Evolutionary conservation across 2,329 filamentous ascomycete species (phyloP), one percentile per base, ranked within the genome.

Genomic region (Colletotrichum musicola): DNA sequence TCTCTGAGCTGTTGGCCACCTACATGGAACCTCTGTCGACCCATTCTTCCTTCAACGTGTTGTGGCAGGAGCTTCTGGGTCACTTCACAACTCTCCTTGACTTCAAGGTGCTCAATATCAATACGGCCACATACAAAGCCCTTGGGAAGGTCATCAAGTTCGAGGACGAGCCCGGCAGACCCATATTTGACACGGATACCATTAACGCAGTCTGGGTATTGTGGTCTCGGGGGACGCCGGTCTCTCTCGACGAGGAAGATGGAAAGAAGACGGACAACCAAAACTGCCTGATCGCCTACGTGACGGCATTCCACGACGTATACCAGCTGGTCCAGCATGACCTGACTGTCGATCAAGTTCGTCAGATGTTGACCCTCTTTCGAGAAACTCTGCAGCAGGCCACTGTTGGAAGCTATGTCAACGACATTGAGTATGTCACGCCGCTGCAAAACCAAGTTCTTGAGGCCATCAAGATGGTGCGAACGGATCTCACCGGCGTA

Each of bases 241-340:
- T 79, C 13, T 75, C 79, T 18, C 75, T 81, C 14, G 81, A 85
- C 46, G 71, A 71, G 30, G 72, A 71, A 13, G 68, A 59, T 12
- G 72, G 71, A 12, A 84, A 84, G 57, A 79, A 83, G 0, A 81
- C 81, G 2, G 87, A 92, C 70, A 97, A 96, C 72, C 93, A 97
- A 76, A 90, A 91, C 64, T 94, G 93, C 12, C 87, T 95, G n/a
- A 82, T 93, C 35, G 92, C 94, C n/a, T 98, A 97, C 80, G 88
- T 96, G 1, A 86, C 90, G 22, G 87, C 92, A 1, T 87, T 96
- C 47, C 84, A 89, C 64, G 91, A 96, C 73, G 85, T 98, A 1
- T 97, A 97, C 75, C 87, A 89, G 1, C 86, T 98, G 5, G 88
- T 94, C 55, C 86, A 91, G 66, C 80, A 84, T 7, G 86, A 89